These are phyloP conservation scores for Linum usitatissimum DNA, from an alignment of 345 rosid species.

Conservation along the genomic window DNA sequence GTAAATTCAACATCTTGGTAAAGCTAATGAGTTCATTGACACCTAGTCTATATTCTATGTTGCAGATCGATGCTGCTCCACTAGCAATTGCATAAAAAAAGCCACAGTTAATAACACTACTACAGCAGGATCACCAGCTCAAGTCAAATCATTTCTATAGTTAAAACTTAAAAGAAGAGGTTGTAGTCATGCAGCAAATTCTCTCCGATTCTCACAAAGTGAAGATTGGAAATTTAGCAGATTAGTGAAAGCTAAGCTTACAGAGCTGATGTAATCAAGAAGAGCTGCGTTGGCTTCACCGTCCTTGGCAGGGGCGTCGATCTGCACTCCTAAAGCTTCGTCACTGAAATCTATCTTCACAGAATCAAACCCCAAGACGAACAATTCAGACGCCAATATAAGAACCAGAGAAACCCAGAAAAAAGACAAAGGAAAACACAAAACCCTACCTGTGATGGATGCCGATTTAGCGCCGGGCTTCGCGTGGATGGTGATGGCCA, in stretches of 20 bases:
- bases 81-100: too few species aligned
- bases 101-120: too few species aligned
- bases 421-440: neutral
- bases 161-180: too few species aligned
- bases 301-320: slow-evolving; percentile 88
- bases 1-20: neutral
- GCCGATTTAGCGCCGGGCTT: slow-evolving; percentile 90
- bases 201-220: too few species aligned
- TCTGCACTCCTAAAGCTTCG: slow-evolving; percentile 74
- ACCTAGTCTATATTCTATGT: neutral
- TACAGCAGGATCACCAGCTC: too few species aligned
- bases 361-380: neutral
- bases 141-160: too few species aligned
- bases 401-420: neutral
- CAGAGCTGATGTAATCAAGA: slow-evolving; percentile 79
- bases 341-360: slow-evolving; percentile 52
- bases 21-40: too few species aligned
- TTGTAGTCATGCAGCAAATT: too few species aligned
- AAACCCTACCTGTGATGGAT: slow-evolving; percentile 59
- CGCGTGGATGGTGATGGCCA: slow-evolving; percentile 86
- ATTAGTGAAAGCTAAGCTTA: slow-evolving; percentile 13
- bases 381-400: neutral
- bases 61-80: too few species aligned
- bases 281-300: slow-evolving; percentile 93
- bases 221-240: neutral